Conservation (phyloP, 164 flowering plant genomes). For the Santalum album region DNA sequence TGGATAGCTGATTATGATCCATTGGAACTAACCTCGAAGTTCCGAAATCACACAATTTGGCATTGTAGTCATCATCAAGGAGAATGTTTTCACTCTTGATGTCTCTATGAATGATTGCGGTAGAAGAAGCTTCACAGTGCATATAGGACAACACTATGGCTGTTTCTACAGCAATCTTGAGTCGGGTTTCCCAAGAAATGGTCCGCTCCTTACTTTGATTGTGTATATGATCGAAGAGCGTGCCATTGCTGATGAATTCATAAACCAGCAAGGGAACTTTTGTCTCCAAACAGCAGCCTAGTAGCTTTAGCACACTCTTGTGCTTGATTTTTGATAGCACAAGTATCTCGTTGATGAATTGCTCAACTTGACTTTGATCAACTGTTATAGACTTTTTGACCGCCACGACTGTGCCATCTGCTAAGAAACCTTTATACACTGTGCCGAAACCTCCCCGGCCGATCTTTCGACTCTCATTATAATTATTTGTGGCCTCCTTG, state of each 20-base stretch:
- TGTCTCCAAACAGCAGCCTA: constrained; percentile 4
- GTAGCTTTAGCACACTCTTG: not conserved
- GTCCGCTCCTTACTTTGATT: not conserved
- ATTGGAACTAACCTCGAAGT: not conserved
- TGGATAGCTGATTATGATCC: not conserved
- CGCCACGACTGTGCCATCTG: not conserved
- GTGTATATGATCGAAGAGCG: not conserved
- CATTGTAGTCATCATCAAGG: not conserved
- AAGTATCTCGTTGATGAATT: not conserved
- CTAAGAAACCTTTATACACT: not conserved
- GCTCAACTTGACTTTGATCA: not conserved
- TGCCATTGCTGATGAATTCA: not conserved
- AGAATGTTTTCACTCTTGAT: constrained; percentile 1
- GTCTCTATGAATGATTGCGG: constrained; percentile 4
- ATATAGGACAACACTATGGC: constrained; percentile 1
- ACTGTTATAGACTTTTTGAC: not conserved
- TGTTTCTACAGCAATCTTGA: not conserved
- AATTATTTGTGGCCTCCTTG: not conserved
- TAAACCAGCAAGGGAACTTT: not conserved
- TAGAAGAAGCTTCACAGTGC: not conserved
- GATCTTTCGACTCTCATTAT: not conserved
- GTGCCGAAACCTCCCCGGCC: constrained; percentile 4
- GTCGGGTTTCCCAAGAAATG: constrained; percentile 6
- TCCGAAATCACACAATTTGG: constrained; percentile 2
- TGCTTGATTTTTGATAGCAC: constrained; percentile 1